A percentile compares a stretch with the other conserved stretches of the same genome.
These are phyloP conservation scores for Lasiosphaeria hispida DNA, from an alignment of 495 filamentous ascomycete species.

Conservation along the genomic window DNA sequence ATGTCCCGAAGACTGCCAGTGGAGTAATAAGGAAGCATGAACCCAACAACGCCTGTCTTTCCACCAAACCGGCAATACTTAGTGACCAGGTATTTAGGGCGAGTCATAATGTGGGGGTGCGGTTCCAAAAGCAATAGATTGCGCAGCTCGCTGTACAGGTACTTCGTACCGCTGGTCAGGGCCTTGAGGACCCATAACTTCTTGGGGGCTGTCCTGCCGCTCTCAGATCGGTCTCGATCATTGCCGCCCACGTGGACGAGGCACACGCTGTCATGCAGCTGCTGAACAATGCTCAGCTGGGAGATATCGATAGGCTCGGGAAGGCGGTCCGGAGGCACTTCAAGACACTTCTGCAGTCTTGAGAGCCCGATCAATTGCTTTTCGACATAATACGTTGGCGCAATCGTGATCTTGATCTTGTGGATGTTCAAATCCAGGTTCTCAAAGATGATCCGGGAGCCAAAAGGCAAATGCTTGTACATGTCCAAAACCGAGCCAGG, in stretches of 20 bases:
- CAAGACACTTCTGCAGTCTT: slow-evolving; percentile 30
- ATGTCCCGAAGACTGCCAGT: slow-evolving; percentile 43
- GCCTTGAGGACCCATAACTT: slow-evolving; percentile 49
- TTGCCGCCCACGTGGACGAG: slow-evolving; percentile 35
- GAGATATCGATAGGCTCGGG: slow-evolving; percentile 41
- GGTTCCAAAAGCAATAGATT: slow-evolving; percentile 42
- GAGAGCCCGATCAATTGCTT: slow-evolving; percentile 35
- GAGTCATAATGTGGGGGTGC: slow-evolving; percentile 42
- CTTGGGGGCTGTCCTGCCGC: not conserved
- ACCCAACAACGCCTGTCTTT: slow-evolving; percentile 46
- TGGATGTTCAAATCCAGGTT: slow-evolving; percentile 38
- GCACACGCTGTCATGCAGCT: slow-evolving; percentile 48
- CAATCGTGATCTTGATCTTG: slow-evolving; percentile 38
- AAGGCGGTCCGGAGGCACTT: slow-evolving; percentile 24
- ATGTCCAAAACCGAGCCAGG: slow-evolving; percentile 10
- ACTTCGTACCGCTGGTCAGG: slow-evolving; percentile 47
- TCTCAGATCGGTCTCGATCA: not conserved
- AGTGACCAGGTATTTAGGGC: slow-evolving; percentile 43
- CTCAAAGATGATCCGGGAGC: slow-evolving; percentile 46
- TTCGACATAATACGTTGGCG: slow-evolving; percentile 43
- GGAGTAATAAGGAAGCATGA: slow-evolving; percentile 43
- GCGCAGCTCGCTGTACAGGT: slow-evolving; percentile 47
- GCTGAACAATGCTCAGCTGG: slow-evolving; percentile 37
- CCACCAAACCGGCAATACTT: slow-evolving; percentile 46
- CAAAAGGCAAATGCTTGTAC: slow-evolving; percentile 41